Percentiles rank a stretch among this genome's conserved stretches.
Conservation (phyloP, 371 early-diverging fungal genomes). For the Cokeromyces recurvatus region DNA sequence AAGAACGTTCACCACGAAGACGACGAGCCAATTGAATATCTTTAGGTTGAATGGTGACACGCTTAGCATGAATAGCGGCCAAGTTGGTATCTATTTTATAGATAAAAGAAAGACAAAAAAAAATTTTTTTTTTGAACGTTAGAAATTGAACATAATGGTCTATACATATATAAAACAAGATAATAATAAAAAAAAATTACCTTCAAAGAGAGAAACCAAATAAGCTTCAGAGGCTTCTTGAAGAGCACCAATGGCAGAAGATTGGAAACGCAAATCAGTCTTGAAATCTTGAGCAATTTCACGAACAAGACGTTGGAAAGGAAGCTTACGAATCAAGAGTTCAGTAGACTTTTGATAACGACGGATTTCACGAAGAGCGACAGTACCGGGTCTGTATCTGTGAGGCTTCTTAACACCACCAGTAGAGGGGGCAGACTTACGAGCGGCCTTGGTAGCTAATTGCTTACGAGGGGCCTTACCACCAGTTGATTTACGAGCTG, state of each 20-base stretch:
- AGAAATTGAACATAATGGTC: too few relatives aligned
- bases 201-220: conserved; percentile 87
- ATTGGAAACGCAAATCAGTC: conserved; percentile 96
- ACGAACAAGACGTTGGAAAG: conserved; percentile 95
- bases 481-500: conserved; percentile 82
- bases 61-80: conserved; percentile 92
- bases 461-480: conserved; percentile 88
- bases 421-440: conserved; percentile 76
- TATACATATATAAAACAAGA: too few relatives aligned
- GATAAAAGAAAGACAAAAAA: background rate
- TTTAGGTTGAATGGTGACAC: conserved; percentile 93
- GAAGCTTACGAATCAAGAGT: conserved; percentile 68
- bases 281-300: conserved; percentile 95
- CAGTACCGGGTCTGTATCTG: conserved; percentile 81
- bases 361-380: conserved; percentile 95
- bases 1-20: conserved; percentile 50
- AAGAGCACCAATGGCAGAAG: conserved; percentile 93
- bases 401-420: conserved; percentile 77
- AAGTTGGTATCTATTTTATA: conserved; percentile 71
- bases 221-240: conserved; percentile 94
- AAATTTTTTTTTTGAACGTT: too few relatives aligned
- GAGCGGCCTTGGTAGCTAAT: conserved; percentile 83
- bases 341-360: conserved; percentile 77
- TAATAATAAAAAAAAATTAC: conserved; percentile 28
- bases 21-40: conserved; percentile 88